Percentiles rank a stretch among this genome's conserved stretches.
phyloP scores from a whole-genome alignment of 2,329 filamentous ascomycete genomes.

The Cadophora malorum region DNA sequence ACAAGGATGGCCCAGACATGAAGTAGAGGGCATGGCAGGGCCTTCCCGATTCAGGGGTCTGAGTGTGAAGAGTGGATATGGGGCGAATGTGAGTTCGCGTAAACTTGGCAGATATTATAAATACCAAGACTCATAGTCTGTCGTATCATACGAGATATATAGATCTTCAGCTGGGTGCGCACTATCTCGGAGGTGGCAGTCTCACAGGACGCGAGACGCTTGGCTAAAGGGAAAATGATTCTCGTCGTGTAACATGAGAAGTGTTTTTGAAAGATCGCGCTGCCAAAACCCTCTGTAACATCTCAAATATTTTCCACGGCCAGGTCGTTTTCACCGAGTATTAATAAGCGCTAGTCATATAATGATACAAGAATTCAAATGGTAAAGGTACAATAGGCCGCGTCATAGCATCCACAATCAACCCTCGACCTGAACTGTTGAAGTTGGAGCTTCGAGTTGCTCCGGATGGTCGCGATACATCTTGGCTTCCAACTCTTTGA shows the following conservation, averaged over 20 bases:
- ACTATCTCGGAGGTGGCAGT: no score
- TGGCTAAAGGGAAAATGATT: no score
- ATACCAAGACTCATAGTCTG: no score
- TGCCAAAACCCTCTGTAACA: background rate
- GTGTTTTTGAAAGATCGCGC: no score
- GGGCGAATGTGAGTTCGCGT: no score
- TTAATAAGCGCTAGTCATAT: constrained; percentile 12
- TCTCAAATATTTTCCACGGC: background rate
- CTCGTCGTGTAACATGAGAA: no score
- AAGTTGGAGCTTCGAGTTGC: constrained; percentile 3
- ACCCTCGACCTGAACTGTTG: background rate
- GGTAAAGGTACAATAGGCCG: background rate
- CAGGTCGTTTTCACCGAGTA: background rate
- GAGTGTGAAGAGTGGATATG: no score
- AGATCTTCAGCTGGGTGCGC: no score
- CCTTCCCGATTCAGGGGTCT: no score
- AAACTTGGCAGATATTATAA: no score
- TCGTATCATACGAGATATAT: no score
- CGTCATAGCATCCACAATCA: background rate
- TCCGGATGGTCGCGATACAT: constrained; percentile 80
- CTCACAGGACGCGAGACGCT: no score
- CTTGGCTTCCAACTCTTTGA: constrained; percentile 96
- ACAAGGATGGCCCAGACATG: background rate
- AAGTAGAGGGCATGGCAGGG: background rate
- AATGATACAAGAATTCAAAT: background rate